These are phyloP conservation scores for Yamadazyma epiphylla DNA, from an alignment of 1,139 yeast species.

Conservation along the genomic window DNA sequence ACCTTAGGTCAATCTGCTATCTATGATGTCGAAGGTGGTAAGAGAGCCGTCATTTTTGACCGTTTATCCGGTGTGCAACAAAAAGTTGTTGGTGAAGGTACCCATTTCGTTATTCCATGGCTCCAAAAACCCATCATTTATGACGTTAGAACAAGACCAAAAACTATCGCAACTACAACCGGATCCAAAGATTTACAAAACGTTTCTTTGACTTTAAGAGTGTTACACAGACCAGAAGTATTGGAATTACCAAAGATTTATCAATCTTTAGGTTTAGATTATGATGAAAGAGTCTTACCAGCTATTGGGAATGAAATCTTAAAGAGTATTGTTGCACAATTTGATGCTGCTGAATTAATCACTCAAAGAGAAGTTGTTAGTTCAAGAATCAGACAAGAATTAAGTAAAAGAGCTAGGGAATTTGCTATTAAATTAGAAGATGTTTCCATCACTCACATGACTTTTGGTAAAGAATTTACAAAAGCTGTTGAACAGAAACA, in stretches of 20 bases:
- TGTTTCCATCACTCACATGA: conserved; percentile 96
- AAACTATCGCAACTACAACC: conserved; percentile 90
- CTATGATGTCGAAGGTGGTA: conserved; percentile 95
- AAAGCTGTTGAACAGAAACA: conserved; percentile 99
- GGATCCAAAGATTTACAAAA: conserved; percentile 97
- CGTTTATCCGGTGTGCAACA: conserved; percentile 86
- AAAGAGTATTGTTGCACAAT: conserved; percentile 94
- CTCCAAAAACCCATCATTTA: conserved; percentile 83
- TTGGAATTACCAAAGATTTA: conserved; percentile 76
- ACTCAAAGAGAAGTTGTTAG: conserved; percentile 96
- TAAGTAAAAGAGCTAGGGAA: conserved; percentile 79
- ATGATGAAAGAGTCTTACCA: conserved; percentile 95
- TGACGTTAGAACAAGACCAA: conserved; percentile 90
- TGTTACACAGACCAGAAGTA: conserved; percentile 92
- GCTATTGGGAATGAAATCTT: conserved; percentile 96
- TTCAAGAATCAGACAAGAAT: conserved; percentile 82
- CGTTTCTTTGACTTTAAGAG: conserved; percentile 90
- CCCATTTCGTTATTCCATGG: conserved; percentile 96
- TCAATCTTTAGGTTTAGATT: conserved; percentile 88
- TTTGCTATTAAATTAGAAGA: conserved; percentile 92
- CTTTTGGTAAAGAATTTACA: conserved; percentile 95
- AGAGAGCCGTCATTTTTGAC: conserved; percentile 93
- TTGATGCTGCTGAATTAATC: conserved; percentile 95
- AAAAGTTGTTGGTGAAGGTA: conserved; percentile 90
- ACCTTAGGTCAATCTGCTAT: conserved; percentile 69